A percentile compares a stretch with the other conserved stretches of the same genome.
phyloP scores from a whole-genome alignment of 495 filamentous ascomycete species.

The Pyronema omphalodes region DNA sequence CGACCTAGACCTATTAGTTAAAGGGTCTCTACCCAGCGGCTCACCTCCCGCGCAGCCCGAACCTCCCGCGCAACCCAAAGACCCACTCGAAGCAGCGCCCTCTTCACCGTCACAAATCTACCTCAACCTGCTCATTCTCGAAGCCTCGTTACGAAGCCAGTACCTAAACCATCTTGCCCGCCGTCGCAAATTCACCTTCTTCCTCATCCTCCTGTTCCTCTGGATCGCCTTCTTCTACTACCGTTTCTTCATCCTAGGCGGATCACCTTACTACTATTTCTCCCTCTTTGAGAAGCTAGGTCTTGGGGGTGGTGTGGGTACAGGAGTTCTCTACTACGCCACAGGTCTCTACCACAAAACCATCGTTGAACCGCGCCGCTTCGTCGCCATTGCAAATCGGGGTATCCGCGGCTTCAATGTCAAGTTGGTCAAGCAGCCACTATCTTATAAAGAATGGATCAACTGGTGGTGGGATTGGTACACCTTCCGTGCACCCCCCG shows the following conservation, averaged over 20 bases:
- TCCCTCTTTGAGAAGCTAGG: slow-evolving; percentile 75
- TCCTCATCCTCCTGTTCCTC: slow-evolving; percentile 53
- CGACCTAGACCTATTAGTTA: slow-evolving; percentile 30
- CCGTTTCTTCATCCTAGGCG: slow-evolving; percentile 74
- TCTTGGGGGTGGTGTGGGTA: slow-evolving; percentile 71
- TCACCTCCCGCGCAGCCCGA: slow-evolving; percentile 22
- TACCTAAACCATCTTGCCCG: slow-evolving; percentile 78
- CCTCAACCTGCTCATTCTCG: slow-evolving; percentile 90
- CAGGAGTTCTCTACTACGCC: slow-evolving; percentile 66
- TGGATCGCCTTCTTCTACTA: slow-evolving; percentile 78
- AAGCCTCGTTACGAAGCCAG: slow-evolving; percentile 80
- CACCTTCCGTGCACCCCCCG: slow-evolving; percentile 14
- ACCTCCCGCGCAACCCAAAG: slow-evolving; percentile 29
- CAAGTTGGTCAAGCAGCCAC: slow-evolving; percentile 77
- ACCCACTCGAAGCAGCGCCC: slow-evolving; percentile 65
- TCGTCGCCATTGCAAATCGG: slow-evolving; percentile 72
- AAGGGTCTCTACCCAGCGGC: slow-evolving; percentile 47
- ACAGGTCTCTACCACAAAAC: slow-evolving; percentile 92
- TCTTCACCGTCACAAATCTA: slow-evolving; percentile 95
- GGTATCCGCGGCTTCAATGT: slow-evolving; percentile 82
- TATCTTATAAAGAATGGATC: slow-evolving; percentile 51
- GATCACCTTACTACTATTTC: slow-evolving; percentile 87
- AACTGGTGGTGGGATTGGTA: slow-evolving; percentile 24
- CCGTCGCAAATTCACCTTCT: slow-evolving; percentile 87
- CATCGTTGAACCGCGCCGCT: slow-evolving; percentile 81